Evolutionary conservation across 2,329 filamentous ascomycete species (phyloP), one percentile per base, ranked within the genome.

Genomic region (Fusarium duplospermum): DNA sequence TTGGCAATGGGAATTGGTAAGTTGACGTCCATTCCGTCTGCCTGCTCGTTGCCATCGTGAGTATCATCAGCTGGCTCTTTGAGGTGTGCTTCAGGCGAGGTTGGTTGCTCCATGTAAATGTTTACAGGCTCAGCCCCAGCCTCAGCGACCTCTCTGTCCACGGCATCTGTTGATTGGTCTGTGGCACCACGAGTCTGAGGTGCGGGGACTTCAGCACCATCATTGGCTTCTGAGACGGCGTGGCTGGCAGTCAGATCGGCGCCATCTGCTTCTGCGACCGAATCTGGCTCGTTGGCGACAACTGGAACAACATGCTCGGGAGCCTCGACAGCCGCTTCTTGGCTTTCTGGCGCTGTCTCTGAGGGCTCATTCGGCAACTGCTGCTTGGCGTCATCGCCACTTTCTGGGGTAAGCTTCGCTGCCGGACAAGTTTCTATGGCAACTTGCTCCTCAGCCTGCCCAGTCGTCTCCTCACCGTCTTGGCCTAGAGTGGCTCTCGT

Each of bases 31-130:
- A 75, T 74, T 62, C 27, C 66, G 29, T 62, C 45, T 20, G 50
- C 22, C 20, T 72, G 71, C 45, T 45, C 65, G 61, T 72, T 31
- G 40, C 54, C 69, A 72, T 75, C 62, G 29, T 75, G 62, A 62
- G 54, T 27, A 54, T 64, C 52, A 38, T 59, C 33, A 35, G 33
- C 57, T 62, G 65, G 62, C 38, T 64, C 72, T 31, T 60, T 47
- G 56, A 31, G 18, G 59, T 47, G 56, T 47, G 50, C 58, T 54
- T 57, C 45, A 29, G 38, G 57, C 47, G 50, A 40, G 40, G 66
- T 64, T 64, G 61, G 40, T 45, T 38, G 60, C 59, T 60, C 35
- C 36, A 58, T 35, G 31, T 71, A 52, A 40, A 60, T 62, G 36
- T 65, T 71, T 52, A 65, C 67, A 68, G 61, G 50, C 31, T 56